Percentiles rank a stretch among this genome's conserved stretches.
These are phyloP conservation scores for Solanum rostratum DNA, from an alignment of 257 asterid species.

Conservation along the genomic window DNA sequence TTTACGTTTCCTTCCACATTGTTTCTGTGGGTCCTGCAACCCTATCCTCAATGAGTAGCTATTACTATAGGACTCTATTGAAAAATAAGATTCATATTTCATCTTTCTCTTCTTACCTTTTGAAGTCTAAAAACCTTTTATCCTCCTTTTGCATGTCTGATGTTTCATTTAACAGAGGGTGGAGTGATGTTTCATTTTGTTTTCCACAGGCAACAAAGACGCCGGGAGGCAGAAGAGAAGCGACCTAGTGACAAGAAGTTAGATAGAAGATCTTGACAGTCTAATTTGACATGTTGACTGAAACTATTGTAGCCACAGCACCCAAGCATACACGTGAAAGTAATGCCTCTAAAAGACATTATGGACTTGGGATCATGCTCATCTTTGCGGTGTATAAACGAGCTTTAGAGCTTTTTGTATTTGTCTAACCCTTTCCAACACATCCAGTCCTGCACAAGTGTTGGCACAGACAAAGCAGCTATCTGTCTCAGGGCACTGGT, in stretches of 20 bases:
- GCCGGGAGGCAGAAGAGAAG: slow-evolving; percentile 29
- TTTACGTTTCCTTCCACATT: neutral
- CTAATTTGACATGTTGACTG: neutral
- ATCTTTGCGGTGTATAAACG: neutral
- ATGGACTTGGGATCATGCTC: neutral
- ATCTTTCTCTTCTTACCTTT: neutral
- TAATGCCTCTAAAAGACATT: neutral
- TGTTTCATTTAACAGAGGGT: neutral
- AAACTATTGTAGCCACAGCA: neutral
- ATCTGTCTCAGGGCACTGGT: neutral
- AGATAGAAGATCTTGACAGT: slow-evolving; percentile 28
- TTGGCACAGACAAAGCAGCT: neutral
- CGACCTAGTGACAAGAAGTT: slow-evolving; percentile 23
- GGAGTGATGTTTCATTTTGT: neutral
- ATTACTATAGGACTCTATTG: neutral
- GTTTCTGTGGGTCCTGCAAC: neutral
- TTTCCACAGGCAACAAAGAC: slow-evolving; percentile 27
- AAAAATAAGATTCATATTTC: neutral
- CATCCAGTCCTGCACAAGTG: neutral
- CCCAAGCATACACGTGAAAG: neutral
- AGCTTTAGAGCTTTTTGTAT: neutral
- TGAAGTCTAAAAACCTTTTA: neutral
- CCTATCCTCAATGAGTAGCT: neutral
- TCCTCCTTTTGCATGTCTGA: neutral
- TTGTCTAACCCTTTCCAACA: neutral